Evolutionary conservation across 108 stramenopile genomes (phyloP), one percentile per base, ranked within the genome.

Genomic region (Stephanodiscus minutulus): DNA sequence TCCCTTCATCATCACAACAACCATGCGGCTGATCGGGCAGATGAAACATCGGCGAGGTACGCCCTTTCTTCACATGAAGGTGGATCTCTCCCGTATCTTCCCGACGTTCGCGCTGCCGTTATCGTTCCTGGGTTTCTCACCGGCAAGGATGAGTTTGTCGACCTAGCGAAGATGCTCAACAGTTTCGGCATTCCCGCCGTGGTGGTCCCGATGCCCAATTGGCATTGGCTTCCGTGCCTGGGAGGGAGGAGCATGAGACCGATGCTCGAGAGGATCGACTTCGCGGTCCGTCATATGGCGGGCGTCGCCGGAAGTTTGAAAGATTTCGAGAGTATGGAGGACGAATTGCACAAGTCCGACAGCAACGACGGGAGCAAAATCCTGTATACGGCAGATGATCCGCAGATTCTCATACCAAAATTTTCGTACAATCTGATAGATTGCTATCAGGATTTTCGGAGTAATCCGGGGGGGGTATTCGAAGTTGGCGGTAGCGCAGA

Each of bases 181-280:
- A 60, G 72, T 3, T 76, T 74, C 20, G 89, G 87, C 33, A 75
- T 91, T 15, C 86, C 85, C 4, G 80, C 86, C 6, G 86, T 88
- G 2, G 83, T 83, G 1, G 83, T 86, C 0, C 89, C 89, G 17
- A 88, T 91, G 86, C 81, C 85, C 20, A 79, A 79, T 54, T 88
- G 87, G 86, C 87, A 91, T 68, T 91, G 89, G 89, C 43, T 91
- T 10, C 84, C 87, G 39, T 88, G 87, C 58, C 27, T 91, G 1
- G 89, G 89, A 20, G 89, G 89, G 15, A 75, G 89, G 33, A 79
- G 77, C 31, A 81, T 84, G 60, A 67, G 89, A 35, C 89, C 89
- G 18, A 86, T 91, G 55, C 50, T 91, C 61, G 89, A 87, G 64
- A 67, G 89, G 21, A 87, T 91, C 49, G 87, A 91, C 60, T 83